Conservation (phyloP, 2,329 filamentous ascomycete genomes). For the Colletotrichum limetticola region DNA sequence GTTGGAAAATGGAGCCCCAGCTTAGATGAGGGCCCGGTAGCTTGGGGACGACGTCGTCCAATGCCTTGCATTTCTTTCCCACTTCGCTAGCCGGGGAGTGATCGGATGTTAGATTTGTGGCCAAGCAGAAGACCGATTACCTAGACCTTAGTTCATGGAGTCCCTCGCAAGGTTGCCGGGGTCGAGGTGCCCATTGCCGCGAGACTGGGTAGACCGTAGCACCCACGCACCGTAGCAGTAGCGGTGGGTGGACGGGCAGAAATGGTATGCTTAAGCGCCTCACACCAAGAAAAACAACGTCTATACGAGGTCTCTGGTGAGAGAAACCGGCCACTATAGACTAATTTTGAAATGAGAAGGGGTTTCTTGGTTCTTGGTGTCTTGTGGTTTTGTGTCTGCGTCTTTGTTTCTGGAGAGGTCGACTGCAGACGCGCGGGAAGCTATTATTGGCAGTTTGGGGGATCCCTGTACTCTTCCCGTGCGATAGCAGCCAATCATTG, state of each 20-base stretch:
- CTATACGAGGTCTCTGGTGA: slow-evolving; percentile 18
- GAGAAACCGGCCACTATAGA: neutral
- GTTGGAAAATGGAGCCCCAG: neutral
- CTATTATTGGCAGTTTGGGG: slow-evolving; percentile 32
- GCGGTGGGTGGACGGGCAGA: neutral
- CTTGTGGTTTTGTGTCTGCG: neutral
- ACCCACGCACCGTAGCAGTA: no score
- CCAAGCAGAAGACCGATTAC: neutral
- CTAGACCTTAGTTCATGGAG: neutral
- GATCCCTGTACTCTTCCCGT: slow-evolving; percentile 15
- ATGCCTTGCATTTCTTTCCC: slow-evolving; percentile 7
- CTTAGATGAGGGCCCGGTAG: slow-evolving; percentile 16
- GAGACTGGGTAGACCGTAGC: neutral
- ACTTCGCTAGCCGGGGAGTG: neutral
- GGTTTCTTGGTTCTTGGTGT: neutral
- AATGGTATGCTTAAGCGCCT: slow-evolving; percentile 30
- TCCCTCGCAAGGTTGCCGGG: neutral
- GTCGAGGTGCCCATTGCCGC: neutral
- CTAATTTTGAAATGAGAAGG: neutral
- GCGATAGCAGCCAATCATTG: slow-evolving; percentile 26
- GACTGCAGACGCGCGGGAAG: slow-evolving; percentile 35
- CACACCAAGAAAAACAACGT: neutral
- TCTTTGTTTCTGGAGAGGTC: slow-evolving; percentile 25
- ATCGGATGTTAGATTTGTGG: neutral
- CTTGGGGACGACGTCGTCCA: slow-evolving; percentile 23